Base-by-base conservation (phyloP, 805 yeast genomes). In the Kurtzmaniella fragi region DNA sequence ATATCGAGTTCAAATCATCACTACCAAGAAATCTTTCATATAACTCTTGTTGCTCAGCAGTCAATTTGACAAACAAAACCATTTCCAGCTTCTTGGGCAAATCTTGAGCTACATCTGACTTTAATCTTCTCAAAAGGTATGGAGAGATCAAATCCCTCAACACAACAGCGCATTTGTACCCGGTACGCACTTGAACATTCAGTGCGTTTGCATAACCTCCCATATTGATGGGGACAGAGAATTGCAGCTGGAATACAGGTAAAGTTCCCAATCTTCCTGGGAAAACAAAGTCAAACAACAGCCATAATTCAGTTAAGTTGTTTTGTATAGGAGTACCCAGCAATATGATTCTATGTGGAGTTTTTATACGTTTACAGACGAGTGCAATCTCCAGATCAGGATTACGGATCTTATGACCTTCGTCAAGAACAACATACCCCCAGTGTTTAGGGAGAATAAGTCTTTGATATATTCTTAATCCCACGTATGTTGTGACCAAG, bases 161-260 rank as follows among this genome's bases (percentile, higher is more conserved):
- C 2, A 91, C 82, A 4, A 90, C 93, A 0, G 99, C 99, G 65
- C 98, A 93, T 56, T 88, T 88, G 55, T 87, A 90, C 2, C 97
- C 96, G 1, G 97, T 82, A 55, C 91, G 97, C 0, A 93, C 98
- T 56, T 93, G 97, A 3, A 93, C 77, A 56, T 93, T 93, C 1
- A 95, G 80, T 0, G 99, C 98, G 64, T 91, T 93, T 1, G 99
- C 96, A 62, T 93, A 93, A 0, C 99, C 99, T n/a, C 99, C 99
- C 56, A 86, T 73, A 53, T 89, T 91, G 33, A 93, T 93, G 0
- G 99, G 99, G 5, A 82, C 70, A 2, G 95, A 84, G 58, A 93
- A 93, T 57, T 93, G 96, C 38, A 77, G 84, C 59, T 90, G 95
- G 52, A 93, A 93, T 0, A 93, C 91, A 0, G 99, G 99, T 17